phyloP scores from a whole-genome alignment of 2,329 filamentous ascomycete genomes.

The Scedosporium minutisporum region DNA sequence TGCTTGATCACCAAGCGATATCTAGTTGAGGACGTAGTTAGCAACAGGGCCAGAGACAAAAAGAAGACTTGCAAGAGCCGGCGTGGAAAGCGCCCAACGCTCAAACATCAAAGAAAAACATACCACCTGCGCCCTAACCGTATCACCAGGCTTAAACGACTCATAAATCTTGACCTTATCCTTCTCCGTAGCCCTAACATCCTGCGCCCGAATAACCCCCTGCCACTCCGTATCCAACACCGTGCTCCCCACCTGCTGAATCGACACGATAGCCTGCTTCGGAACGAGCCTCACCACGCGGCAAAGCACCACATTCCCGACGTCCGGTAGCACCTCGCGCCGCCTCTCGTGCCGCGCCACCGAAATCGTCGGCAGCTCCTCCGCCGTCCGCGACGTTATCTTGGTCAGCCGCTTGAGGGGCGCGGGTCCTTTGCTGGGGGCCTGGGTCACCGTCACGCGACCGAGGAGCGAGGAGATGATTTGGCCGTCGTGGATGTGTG shows the following conservation, averaged over 20 bases:
- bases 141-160: constrained; percentile 84
- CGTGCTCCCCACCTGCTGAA: constrained; percentile 68
- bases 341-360: constrained; percentile 41
- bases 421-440: constrained; percentile 33
- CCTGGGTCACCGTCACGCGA: constrained; percentile 45
- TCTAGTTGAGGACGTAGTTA: constrained; percentile 32
- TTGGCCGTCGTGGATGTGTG: constrained; percentile 65
- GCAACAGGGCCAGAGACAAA: constrained; percentile 5
- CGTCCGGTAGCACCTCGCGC: constrained; percentile 69
- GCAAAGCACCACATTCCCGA: constrained; percentile 72
- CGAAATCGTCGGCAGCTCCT: constrained; percentile 43
- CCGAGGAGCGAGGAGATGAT: constrained; percentile 80
- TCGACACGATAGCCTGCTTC: constrained; percentile 75
- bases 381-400: constrained; percentile 36
- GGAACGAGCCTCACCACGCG: constrained; percentile 78
- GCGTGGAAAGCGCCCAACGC: background rate
- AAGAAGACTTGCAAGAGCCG: too few species aligned
- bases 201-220: constrained; percentile 76
- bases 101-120: constrained; percentile 22
- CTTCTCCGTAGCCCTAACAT: constrained; percentile 91
- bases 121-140: constrained; percentile 77
- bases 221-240: constrained; percentile 74
- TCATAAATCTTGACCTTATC: constrained; percentile 87
- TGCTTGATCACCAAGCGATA: constrained; percentile 83
- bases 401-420: constrained; percentile 51